Conservation (phyloP, 2,329 filamentous ascomycete genomes). For the Ophiostoma fasciatum region DNA sequence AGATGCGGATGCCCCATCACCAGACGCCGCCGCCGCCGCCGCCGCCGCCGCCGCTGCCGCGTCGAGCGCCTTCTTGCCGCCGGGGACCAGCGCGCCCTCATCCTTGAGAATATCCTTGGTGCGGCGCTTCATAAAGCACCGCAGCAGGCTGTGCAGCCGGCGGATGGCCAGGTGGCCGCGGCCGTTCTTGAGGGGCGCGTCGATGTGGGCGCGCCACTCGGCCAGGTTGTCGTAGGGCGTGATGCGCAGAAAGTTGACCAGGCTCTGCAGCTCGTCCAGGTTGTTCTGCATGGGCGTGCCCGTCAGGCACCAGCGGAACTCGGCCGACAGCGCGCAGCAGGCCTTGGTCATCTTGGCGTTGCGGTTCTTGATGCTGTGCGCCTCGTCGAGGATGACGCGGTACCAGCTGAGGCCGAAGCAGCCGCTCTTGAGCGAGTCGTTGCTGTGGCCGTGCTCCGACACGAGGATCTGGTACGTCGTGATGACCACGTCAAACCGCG, state of each 20-base stretch:
- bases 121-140: conserved; percentile 95
- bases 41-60: conserved; percentile 24
- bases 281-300: conserved; percentile 98
- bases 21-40: conserved; percentile 10
- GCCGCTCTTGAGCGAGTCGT: conserved; percentile 54
- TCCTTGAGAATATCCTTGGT: conserved; percentile 94
- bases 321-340: conserved; percentile 67
- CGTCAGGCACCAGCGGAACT: conserved; percentile 92
- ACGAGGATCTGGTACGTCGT: conserved; percentile 94
- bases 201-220: conserved; percentile 86
- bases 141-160: conserved; percentile 68
- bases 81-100: conserved; percentile 65
- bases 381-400: conserved; percentile 87
- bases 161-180: conserved; percentile 80
- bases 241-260: conserved; percentile 86
- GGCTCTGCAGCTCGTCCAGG: conserved; percentile 83
- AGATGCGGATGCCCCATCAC: conserved; percentile 25
- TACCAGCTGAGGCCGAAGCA: conserved; percentile 93
- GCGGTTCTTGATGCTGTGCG: conserved; percentile 96
- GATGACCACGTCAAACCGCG: conserved; percentile 84
- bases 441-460: conserved; percentile 67
- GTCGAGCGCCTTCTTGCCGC: conserved; percentile 41
- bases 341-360: conserved; percentile 90
- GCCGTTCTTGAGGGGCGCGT: conserved; percentile 75
- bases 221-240: conserved; percentile 76